Base-by-base conservation (phyloP, 371 early-diverging fungal genomes). In the Syncephalis plumigaleata region DNA sequence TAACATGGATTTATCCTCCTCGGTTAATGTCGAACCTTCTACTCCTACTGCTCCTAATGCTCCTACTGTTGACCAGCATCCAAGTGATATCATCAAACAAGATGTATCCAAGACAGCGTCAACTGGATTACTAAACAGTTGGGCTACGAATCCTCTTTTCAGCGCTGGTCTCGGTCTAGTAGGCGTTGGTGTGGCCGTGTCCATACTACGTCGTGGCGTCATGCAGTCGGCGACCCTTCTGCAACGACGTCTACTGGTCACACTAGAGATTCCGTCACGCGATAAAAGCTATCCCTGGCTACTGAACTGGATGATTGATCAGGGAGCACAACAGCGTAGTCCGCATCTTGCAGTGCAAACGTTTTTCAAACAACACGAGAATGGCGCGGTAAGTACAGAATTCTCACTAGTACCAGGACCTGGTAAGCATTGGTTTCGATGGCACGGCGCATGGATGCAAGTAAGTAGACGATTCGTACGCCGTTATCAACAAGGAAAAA, bases 251-350 rank as follows among this genome's bases (percentile, higher is more conserved):
- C 54, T 91, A 9, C 61, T 97, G 15, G 88, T 88, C 11, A 83
- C 91, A 3, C 71, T 97, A 38, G 98, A 97, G 57, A 91, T 97
- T 38, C 90, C 91, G 3, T 79, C 78, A 53, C 85, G 88, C 56
- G 98, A 97, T 61, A 85, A 84, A 53, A 73, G 81, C 15, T 94
- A 94, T 63, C 59, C 71, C 20, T 97, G 98, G 98, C 81, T 95
- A 47, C 61, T 95, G 23, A 75, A 86, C 26, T 95, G 95, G 95
- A 80, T 79, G 76, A 67, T 75, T 5, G 66, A 73, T 59, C 73
- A 79, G 59, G 61, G 71, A 53, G 57, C 76, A 50, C 47, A 47
- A 8, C 50, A 57, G 43, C 31, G 11, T 31, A 68, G 82, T 21
- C 81, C 82, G 43, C 84, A 90, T 50, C 55, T 93, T 26, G 75